Evolutionary conservation across 257 asterid genomes (phyloP), one percentile per base, ranked within the genome.

Genomic region (Solanum virginianum): DNA sequence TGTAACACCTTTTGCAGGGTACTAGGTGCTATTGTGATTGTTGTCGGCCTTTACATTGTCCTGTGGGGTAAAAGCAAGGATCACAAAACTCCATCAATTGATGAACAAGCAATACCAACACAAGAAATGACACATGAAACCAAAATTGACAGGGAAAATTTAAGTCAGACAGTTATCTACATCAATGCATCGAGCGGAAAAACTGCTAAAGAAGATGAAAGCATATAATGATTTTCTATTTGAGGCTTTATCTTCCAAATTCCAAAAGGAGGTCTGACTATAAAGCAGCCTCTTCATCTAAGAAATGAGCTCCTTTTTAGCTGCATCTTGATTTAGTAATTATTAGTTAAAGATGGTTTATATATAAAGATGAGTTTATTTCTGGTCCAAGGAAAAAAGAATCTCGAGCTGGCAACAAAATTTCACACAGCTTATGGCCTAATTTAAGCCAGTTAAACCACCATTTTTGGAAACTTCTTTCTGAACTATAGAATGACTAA

Each of bases 41-140:
- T 96, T 62, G 51, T 90, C 6, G 98, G 99, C 22, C 97, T 96
- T 55, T 96, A 96, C 82, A 91, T 94, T 45, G 98, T 96, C 17
- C 94, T 96, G 14, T 96, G 99, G 98, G 97, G 98, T 49, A 96
- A 96, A 85, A 88, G 91, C 80, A 90, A 93, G 10, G 99, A 96
- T 86, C 89, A 92, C 54, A 69, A 90, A 68, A 60, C 94, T 32
- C 85, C 89, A 59, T 43, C 83, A 26, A 2, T 36, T 5, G 71
- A 32, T 4, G 92, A 87, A 69, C 90, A 69, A 47, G 85, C 66
- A 72, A 43, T 85, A 62, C 88, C 93, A 12, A 90, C 87, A 2
- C 89, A 89, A 80, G 88, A 93, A 85, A 83, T 16, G 53, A 53
- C 41, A 36, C 74, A 83, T 29, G 92, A 47, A 45, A 85, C 85